Evolutionary conservation across 2,329 filamentous ascomycete genomes (phyloP).

Genomic region (Botrytis elliptica): DNA sequence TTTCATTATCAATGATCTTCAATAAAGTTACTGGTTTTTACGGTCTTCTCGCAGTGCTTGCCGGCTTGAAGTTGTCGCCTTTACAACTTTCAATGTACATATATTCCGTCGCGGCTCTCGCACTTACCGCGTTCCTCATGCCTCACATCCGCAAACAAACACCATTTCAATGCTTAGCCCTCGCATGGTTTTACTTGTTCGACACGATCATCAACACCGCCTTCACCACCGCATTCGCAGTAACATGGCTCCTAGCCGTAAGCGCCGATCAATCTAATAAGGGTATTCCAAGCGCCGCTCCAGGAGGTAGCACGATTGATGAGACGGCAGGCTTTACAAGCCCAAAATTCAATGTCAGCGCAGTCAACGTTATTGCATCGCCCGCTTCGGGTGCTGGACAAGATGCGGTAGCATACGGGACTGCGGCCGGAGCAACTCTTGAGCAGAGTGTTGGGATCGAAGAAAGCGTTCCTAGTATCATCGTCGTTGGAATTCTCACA

Average conservation of each 20-base stretch:
- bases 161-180: slow-evolving; percentile 74
- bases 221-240: slow-evolving; percentile 79
- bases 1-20: slow-evolving; percentile 77
- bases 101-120: slow-evolving; percentile 74
- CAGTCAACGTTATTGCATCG: slow-evolving; percentile 53
- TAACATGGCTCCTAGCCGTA: slow-evolving; percentile 82
- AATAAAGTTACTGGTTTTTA: slow-evolving; percentile 93
- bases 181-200: slow-evolving; percentile 82
- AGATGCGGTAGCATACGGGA: slow-evolving; percentile 50
- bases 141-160: slow-evolving; percentile 77
- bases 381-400: slow-evolving; percentile 51
- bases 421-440: slow-evolving; percentile 47
- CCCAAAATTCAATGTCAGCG: slow-evolving; percentile 59
- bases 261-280: slow-evolving; percentile 42
- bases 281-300: slow-evolving; percentile 41
- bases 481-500: slow-evolving; percentile 72
- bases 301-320: slow-evolving; percentile 47
- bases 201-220: slow-evolving; percentile 79
- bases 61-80: slow-evolving; percentile 77
- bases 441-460: slow-evolving; percentile 64
- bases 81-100: slow-evolving; percentile 90
- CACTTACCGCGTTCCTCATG: slow-evolving; percentile 66
- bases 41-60: slow-evolving; percentile 83
- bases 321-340: slow-evolving; percentile 64
- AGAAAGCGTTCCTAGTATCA: slow-evolving; percentile 72